A percentile compares a stretch with the other conserved stretches of the same genome.
phyloP scores from a whole-genome alignment of 148 eudicot species.

The Heliamphora exappendiculata region DNA sequence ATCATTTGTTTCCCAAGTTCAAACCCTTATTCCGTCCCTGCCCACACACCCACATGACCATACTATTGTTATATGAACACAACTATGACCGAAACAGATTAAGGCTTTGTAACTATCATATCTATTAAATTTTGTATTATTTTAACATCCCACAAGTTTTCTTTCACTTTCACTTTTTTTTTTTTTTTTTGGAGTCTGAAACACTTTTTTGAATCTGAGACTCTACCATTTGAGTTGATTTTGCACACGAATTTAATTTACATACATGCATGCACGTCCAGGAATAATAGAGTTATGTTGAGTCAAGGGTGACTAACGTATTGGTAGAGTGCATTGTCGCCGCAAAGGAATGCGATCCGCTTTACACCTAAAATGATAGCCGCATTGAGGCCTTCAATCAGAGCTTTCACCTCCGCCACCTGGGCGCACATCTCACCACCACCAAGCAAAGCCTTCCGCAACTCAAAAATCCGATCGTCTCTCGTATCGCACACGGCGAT shows the following conservation, averaged over 20 bases:
- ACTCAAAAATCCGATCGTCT: slow-evolving; percentile 36
- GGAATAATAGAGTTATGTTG: background rate
- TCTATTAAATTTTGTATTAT: too few relatives aligned
- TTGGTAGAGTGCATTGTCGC: slow-evolving; percentile 26
- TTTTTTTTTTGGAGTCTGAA: too few relatives aligned
- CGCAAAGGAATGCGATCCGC: slow-evolving; percentile 29
- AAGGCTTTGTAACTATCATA: too few relatives aligned
- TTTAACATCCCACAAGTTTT: too few relatives aligned
- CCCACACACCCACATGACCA: too few relatives aligned
- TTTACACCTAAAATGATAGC: slow-evolving; percentile 44
- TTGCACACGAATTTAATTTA: background rate
- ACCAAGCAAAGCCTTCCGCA: slow-evolving; percentile 33
- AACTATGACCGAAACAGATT: too few relatives aligned
- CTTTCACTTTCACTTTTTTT: too few relatives aligned
- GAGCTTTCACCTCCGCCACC: slow-evolving; percentile 41
- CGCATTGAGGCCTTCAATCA: slow-evolving; percentile 50
- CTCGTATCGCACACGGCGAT: slow-evolving; percentile 46
- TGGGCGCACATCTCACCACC: slow-evolving; percentile 16
- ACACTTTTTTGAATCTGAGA: too few relatives aligned
- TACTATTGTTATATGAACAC: too few relatives aligned
- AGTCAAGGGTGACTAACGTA: slow-evolving; percentile 29
- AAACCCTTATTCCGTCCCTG: too few relatives aligned
- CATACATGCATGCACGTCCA: background rate
- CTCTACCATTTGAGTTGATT: too few relatives aligned
- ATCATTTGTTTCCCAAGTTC: too few relatives aligned